These are phyloP conservation scores for Macaranga tanarius DNA, from an alignment of 441 rosid genomes.

Conservation along the genomic window DNA sequence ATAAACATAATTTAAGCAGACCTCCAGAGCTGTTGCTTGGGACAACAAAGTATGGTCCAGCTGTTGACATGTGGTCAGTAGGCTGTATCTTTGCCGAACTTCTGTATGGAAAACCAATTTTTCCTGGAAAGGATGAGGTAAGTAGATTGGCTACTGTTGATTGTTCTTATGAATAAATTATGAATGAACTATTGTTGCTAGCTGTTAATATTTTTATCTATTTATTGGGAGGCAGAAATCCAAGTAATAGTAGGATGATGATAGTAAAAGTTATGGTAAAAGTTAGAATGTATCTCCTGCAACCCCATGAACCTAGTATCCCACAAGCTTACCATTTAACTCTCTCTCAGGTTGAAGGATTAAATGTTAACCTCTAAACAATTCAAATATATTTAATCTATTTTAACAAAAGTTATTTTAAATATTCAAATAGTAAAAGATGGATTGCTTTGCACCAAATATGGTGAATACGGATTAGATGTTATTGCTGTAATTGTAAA, in stretches of 20 bases:
- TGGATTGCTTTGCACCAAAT: background rate
- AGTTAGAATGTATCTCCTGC: too few species aligned
- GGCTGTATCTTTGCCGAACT: slow-evolving; percentile 98
- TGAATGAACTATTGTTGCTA: background rate
- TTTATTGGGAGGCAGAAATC: background rate
- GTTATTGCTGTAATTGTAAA: background rate
- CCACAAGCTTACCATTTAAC: too few species aligned
- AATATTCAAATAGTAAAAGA: background rate
- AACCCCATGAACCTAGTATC: too few species aligned
- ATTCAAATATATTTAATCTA: too few species aligned
- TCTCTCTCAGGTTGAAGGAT: background rate
- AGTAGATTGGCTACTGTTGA: background rate
- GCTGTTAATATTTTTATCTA: too few species aligned
- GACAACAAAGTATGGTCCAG: slow-evolving; percentile 94
- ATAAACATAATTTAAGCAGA: slow-evolving; percentile 33
- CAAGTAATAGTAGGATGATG: background rate
- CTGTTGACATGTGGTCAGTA: slow-evolving; percentile 99
- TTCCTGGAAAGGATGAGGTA: slow-evolving; percentile 93
- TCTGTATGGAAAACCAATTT: slow-evolving; percentile 81
- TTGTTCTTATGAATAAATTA: background rate
- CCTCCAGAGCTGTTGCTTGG: slow-evolving; percentile 98
- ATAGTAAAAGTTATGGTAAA: too few species aligned
- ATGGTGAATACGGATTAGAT: background rate
- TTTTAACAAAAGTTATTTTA: too few species aligned
- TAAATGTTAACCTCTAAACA: background rate